Conservation (phyloP, 2,329 filamentous ascomycete species). For the Pestalotiopsis fici region DNA sequence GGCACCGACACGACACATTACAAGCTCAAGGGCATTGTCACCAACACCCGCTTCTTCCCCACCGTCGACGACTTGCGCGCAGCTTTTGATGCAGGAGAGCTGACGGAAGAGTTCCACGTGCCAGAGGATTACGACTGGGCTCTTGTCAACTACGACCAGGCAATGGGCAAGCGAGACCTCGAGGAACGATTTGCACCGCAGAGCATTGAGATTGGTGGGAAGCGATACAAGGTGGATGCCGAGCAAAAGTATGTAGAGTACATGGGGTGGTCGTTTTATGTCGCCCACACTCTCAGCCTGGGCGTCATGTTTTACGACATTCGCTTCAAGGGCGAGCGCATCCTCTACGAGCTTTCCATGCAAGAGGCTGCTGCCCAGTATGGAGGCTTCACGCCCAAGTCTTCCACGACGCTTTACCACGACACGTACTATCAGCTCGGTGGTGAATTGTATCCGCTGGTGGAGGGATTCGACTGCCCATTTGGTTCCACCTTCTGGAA, state of each 20-base stretch:
- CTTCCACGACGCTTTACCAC: conserved; percentile 41
- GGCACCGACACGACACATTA: conserved; percentile 44
- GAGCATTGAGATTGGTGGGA: conserved; percentile 37
- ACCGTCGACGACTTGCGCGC: conserved; percentile 32
- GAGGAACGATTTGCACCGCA: conserved; percentile 36
- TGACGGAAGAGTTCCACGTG: conserved; percentile 33
- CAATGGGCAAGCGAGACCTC: conserved; percentile 31
- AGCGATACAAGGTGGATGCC: conserved; percentile 43
- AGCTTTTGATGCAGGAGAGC: conserved; percentile 38
- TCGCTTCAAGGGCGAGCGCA: conserved; percentile 48
- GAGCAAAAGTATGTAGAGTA: conserved; percentile 49
- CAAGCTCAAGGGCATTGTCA: conserved; percentile 42
- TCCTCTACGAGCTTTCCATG: conserved; percentile 53
- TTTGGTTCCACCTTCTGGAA: conserved; percentile 37
- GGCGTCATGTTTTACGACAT: conserved; percentile 51
- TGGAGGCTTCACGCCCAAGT: conserved; percentile 46
- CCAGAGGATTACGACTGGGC: conserved; percentile 34
- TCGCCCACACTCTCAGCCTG: conserved; percentile 42
- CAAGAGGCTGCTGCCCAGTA: conserved; percentile 57
- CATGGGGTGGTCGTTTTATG: conserved; percentile 55
- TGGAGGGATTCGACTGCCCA: conserved; percentile 44
- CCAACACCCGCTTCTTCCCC: conserved; percentile 37
- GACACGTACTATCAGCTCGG: conserved; percentile 40
- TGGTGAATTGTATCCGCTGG: conserved; percentile 33
- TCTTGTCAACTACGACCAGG: conserved; percentile 31